Base-by-base conservation (phyloP, 1,284 basidiomycete genomes). In the Porodaedalea pini region DNA sequence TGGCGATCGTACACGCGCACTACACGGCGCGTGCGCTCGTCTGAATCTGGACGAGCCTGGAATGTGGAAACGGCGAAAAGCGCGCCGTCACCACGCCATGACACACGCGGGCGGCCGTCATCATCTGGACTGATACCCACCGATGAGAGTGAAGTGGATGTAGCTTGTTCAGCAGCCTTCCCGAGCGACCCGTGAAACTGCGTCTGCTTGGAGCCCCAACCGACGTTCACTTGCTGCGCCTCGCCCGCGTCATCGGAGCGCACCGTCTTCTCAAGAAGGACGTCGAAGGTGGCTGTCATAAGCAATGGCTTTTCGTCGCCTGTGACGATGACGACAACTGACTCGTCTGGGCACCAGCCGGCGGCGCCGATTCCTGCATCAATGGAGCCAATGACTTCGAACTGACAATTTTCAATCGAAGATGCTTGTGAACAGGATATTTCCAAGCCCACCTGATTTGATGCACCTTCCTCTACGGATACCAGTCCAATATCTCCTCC, bases 161-260 rank as follows among this genome's bases (percentile, higher is more conserved):
- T 70, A 0, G 79, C 78, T 59, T 83, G 81, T 0, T 92, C 92
- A 3, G 91, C 91, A 7, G 83, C 77, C 70, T 98, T 99, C 29
- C 97, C 97, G 3, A 94, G 78, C 0, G 94, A 95, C 11, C 97
- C 97, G 65, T 98, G 95, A 69, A 99, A 99, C 69, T 99, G 97
- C 0, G 97, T 99, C 66, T 90, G 81, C 68, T 96, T 97, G 3
- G 92, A 92, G 29, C 97, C 97, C 97, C 97, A 99, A 7, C 97
- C 97, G 55, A 98, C 92, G 64, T 95, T 92, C 66, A 98, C 92
- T 4, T 91, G 92, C 39, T 86, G 83, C 69, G 94, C 94, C 78
- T 94, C 86, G 43, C 96, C 96, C 63, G 94, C 95, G 41, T 92
- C 90, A 37, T 78, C 70, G 0, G 86, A 82, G 57, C 88, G 80